These are phyloP conservation scores for Yamadazyma olivae DNA, from an alignment of 805 yeast species.

Conservation along the genomic window DNA sequence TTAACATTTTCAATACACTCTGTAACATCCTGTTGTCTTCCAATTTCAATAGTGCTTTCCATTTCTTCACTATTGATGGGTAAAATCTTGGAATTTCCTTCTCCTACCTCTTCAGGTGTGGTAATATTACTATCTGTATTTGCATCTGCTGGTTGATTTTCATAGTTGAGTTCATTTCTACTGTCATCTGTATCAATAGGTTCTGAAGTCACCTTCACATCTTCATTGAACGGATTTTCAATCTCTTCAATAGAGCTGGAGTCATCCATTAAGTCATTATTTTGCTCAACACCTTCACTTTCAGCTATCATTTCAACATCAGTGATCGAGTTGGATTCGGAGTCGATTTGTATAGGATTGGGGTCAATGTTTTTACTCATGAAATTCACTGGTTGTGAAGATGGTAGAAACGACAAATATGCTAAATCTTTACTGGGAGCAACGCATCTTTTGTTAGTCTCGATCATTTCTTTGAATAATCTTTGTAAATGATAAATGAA, in stretches of 20 bases:
- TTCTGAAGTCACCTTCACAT: not conserved
- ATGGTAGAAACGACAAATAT: conserved; percentile 78
- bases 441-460: conserved; percentile 59
- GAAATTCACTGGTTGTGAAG: conserved; percentile 57
- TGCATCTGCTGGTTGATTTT: not conserved
- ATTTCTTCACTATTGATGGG: conserved; percentile 59
- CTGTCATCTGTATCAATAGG: not conserved
- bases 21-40: conserved; percentile 95
- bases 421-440: conserved; percentile 84
- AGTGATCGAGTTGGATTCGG: not conserved
- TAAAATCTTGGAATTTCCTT: conserved; percentile 17
- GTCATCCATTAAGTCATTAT: conserved; percentile 1
- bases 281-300: not conserved
- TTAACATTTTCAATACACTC: conserved; percentile 95
- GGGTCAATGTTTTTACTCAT: conserved; percentile 1
- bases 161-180: no score
- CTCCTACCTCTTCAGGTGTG: conserved; percentile 1
- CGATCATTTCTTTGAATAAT: conserved; percentile 68
- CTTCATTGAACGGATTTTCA: conserved; percentile 3
- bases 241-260: conserved; percentile 2
- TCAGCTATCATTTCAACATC: conserved; percentile 3
- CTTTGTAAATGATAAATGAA: conserved; percentile 72
- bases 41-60: conserved; percentile 72
- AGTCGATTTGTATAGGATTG: conserved; percentile 7
- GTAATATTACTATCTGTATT: not conserved